Percentiles rank a stretch among this genome's conserved stretches.
Evolutionary conservation across 306 rosid species (phyloP).

Genomic region (Oxytropis ochrocephala): DNA sequence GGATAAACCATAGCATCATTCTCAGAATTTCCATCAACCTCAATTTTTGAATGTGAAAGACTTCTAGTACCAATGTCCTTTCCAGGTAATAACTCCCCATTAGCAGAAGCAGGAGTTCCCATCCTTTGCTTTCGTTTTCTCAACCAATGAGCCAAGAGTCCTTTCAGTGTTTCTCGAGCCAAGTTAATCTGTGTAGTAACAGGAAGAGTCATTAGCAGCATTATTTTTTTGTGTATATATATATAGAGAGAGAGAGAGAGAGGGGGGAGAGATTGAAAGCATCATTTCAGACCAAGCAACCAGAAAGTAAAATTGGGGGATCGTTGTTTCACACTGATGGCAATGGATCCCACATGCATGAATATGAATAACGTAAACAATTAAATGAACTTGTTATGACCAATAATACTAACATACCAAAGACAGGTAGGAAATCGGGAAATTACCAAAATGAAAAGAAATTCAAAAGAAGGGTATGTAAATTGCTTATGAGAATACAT

Average conservation of each 20-base stretch:
- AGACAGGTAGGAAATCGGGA: neutral
- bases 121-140: conserved; percentile 64
- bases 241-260: neutral
- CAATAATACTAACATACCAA: neutral
- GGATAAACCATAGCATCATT: conserved; percentile 83
- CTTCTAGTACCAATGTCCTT: conserved; percentile 66
- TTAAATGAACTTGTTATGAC: neutral
- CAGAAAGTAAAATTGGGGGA: neutral
- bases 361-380: neutral
- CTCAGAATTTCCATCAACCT: conserved; percentile 67
- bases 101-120: conserved; percentile 68
- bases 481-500: neutral
- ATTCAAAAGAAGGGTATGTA: conserved; percentile 6
- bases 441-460: neutral
- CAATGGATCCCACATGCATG: neutral
- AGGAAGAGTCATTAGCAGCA: conserved; percentile 1
- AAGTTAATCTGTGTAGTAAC: conserved; percentile 67
- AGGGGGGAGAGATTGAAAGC: neutral
- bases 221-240: neutral
- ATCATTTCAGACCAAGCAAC: conserved; percentile 12
- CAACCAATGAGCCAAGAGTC: conserved; percentile 92
- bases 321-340: conserved; percentile 6
- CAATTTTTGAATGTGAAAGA: conserved; percentile 72
- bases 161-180: conserved; percentile 95
- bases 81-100: conserved; percentile 72